Evolutionary conservation across 1,284 basidiomycete species (phyloP).

Genomic region (Apiotrichum porosum): DNA sequence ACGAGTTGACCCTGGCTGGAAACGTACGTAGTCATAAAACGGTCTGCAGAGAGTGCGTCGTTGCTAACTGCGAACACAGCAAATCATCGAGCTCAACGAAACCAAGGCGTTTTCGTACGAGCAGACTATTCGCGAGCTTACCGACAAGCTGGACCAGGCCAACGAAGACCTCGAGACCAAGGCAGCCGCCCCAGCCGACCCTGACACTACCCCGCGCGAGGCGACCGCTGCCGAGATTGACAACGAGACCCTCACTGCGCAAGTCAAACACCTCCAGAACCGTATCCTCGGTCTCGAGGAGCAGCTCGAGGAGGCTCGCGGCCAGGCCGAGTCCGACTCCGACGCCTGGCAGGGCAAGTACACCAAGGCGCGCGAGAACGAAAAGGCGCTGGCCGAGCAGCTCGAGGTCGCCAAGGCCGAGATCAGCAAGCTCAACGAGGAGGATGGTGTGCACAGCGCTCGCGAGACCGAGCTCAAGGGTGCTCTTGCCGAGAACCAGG

Average conservation of each 20-base stretch:
- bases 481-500: constrained; percentile 80
- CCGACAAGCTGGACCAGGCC: constrained; percentile 48
- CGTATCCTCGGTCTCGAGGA: constrained; percentile 76
- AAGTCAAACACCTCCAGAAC: constrained; percentile 76
- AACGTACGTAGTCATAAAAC: constrained; percentile 30
- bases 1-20: constrained; percentile 43
- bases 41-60: too few relatives aligned
- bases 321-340: constrained; percentile 69
- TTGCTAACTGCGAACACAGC: too few relatives aligned
- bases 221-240: constrained; percentile 77
- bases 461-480: constrained; percentile 78
- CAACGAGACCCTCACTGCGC: constrained; percentile 83
- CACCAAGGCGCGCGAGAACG: constrained; percentile 68
- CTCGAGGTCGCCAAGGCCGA: constrained; percentile 60
- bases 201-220: constrained; percentile 38
- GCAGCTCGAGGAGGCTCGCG: constrained; percentile 70
- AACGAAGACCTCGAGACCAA: constrained; percentile 5
- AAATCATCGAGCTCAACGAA: constrained; percentile 89
- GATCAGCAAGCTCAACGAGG: constrained; percentile 58
- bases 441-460: constrained; percentile 59
- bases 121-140: constrained; percentile 60
- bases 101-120: constrained; percentile 72
- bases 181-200: not conserved
- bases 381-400: constrained; percentile 66
- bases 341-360: constrained; percentile 61